Base-by-base conservation (phyloP, 495 filamentous ascomycete species). In the Melanomma pulvis-pyrius region DNA sequence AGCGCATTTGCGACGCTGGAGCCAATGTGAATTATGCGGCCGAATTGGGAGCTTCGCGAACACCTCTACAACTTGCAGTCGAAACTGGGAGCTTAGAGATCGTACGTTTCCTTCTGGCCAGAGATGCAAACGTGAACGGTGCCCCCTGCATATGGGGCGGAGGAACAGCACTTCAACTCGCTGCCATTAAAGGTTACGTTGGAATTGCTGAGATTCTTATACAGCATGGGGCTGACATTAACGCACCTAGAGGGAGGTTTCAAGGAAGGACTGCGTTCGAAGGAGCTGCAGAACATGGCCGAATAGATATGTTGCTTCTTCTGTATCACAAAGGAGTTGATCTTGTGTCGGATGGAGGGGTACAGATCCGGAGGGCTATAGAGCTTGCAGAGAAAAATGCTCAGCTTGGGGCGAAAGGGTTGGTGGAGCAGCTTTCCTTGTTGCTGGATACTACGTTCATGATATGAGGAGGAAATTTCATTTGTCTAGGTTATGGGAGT, bases 291-390 rank as follows among this genome's bases (percentile, higher is more conserved):
- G 79, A 81, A 49, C 25, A 78, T 36, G 79, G 79, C 0, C 77
- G 80, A 19, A 47, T 83, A 21, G 80, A 82, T 47, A 81, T 82
- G 74, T 41, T 79, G 46, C 75, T 83, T 8, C 74, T 80, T 47
- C 36, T 59, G 2, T 24, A 41, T 17, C 56, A 59, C 22, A 47
- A 59, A 19, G 56, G 56, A 5, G 36, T 46, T 2, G 56, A 59
- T 29, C 17, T 59, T 21, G 4, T 59, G 2, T 26, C 19, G 65
- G 70, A 80, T 53, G 68, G 7, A 73, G 71, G 24, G 63, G 59
- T 68, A 36, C 61, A 65, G 28, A n/a, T 44, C 24, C 19, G 51
- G 26, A 32, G 61, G 17, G 61, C 61, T 1, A 39, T 58, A 13
- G 17, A 48, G 26, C 47, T 65, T n/a, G 61, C 61, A 1, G 29